These are phyloP conservation scores for Magnusiomyces ingens DNA, from an alignment of 1,139 yeast species.

Conservation along the genomic window DNA sequence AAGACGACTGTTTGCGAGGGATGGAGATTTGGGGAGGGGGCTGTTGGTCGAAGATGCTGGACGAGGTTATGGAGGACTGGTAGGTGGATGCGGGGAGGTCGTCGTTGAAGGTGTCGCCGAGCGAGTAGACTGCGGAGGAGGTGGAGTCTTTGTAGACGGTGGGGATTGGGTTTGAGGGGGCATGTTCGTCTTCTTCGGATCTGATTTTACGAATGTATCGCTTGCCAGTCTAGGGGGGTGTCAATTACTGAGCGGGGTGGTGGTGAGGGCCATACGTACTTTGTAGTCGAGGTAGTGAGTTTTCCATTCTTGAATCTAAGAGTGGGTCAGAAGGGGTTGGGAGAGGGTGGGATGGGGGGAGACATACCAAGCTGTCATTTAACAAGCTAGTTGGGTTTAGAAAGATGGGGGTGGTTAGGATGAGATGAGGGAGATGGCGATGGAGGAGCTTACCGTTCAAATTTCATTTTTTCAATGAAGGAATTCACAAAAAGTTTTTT, in stretches of 20 bases:
- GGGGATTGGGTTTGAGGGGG: constrained; percentile 7
- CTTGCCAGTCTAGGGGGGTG: background rate
- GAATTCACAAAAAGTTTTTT: too few relatives aligned
- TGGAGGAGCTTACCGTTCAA: constrained; percentile 27
- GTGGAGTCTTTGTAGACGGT: constrained; percentile 14
- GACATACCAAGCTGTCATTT: background rate
- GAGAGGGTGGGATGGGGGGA: constrained; percentile 6
- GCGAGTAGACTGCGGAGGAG: constrained; percentile 6
- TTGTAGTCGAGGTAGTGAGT: constrained; percentile 75
- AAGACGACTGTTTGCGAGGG: too few relatives aligned
- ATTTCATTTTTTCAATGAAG: constrained; percentile 31
- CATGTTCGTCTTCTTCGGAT: constrained; percentile 41
- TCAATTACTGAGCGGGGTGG: too few relatives aligned
- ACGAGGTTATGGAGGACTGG: too few relatives aligned
- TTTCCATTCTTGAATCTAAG: constrained; percentile 77
- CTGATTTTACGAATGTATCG: constrained; percentile 43
- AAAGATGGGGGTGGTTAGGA: constrained; percentile 30
- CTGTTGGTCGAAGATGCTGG: too few relatives aligned
- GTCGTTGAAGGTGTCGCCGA: background rate
- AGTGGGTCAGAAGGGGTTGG: constrained; percentile 4
- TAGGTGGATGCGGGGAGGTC: too few relatives aligned
- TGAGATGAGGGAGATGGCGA: constrained; percentile 17
- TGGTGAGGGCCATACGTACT: constrained; percentile 20
- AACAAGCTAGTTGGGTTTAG: background rate
- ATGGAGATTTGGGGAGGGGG: too few relatives aligned